These are phyloP conservation scores for Backusella psychrophila DNA, from an alignment of 192 early-diverging fungal species.

Conservation along the genomic window DNA sequence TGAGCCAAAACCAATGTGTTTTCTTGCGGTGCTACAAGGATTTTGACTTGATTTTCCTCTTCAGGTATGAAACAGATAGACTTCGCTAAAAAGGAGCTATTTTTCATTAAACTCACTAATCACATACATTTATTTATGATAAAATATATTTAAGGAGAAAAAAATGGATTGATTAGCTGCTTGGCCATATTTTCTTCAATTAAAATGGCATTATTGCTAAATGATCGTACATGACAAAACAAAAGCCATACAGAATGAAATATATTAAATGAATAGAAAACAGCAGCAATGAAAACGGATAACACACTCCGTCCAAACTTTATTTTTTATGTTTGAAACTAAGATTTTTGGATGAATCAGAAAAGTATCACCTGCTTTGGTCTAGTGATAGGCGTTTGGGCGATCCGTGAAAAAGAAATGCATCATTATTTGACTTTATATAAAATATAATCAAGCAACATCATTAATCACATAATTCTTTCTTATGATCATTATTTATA, in stretches of 20 bases:
- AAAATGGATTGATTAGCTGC: background rate
- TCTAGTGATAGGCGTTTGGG: background rate
- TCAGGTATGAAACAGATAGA: background rate
- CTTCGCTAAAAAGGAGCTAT: background rate
- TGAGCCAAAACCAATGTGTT: background rate
- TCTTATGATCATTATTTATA: background rate
- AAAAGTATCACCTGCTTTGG: background rate
- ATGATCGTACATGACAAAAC: background rate
- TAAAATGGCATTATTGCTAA: background rate
- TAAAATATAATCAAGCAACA: background rate
- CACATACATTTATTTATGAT: background rate
- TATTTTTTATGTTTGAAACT: background rate
- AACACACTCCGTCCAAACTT: background rate
- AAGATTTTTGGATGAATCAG: background rate
- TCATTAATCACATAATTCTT: background rate
- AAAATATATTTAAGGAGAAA: background rate
- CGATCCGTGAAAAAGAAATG: background rate
- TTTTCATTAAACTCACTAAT: background rate
- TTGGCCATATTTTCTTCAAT: background rate
- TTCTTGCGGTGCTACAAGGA: background rate
- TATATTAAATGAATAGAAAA: background rate
- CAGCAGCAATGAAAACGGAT: background rate
- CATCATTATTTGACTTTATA: too few species aligned
- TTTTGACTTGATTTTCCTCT: background rate
- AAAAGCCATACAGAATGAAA: background rate